Evolutionary conservation across 805 yeast genomes (phyloP).

Genomic region (Starmerella sirachaensis): DNA sequence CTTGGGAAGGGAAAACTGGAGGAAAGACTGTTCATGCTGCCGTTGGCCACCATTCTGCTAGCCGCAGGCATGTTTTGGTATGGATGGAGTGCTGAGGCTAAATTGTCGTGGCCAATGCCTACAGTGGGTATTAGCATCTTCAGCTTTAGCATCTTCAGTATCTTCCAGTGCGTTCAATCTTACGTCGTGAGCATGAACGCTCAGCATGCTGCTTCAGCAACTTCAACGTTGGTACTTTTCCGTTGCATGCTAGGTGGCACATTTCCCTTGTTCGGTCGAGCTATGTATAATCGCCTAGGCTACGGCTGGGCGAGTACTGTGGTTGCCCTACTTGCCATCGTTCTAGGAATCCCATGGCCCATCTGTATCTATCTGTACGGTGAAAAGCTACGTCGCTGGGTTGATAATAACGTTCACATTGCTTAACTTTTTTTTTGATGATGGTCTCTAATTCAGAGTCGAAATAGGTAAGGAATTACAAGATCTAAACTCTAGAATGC

Average conservation of each 20-base stretch:
- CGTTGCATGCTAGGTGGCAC: slow-evolving; percentile 57
- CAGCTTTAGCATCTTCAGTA: slow-evolving; percentile 47
- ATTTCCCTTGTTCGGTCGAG: slow-evolving; percentile 53
- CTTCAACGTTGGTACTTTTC: slow-evolving; percentile 56
- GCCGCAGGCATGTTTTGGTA: slow-evolving; percentile 56
- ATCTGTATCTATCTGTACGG: slow-evolving; percentile 46
- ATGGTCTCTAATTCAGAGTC: too few relatives aligned
- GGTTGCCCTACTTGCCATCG: slow-evolving; percentile 45
- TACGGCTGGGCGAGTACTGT: slow-evolving; percentile 64
- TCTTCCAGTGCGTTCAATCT: slow-evolving; percentile 54
- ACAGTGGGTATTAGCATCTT: slow-evolving; percentile 48
- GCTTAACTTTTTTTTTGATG: too few relatives aligned
- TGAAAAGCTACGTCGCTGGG: slow-evolving; percentile 46
- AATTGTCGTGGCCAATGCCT: slow-evolving; percentile 52
- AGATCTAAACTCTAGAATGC: too few relatives aligned
- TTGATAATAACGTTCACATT: slow-evolving; percentile 33
- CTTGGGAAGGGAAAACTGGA: slow-evolving; percentile 50
- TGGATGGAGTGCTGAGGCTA: slow-evolving; percentile 56
- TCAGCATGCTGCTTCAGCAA: slow-evolving; percentile 53
- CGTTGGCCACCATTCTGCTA: slow-evolving; percentile 39
- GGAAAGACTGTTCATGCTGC: slow-evolving; percentile 42
- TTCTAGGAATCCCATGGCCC: slow-evolving; percentile 54
- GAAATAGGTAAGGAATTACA: too few relatives aligned
- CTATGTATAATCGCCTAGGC: slow-evolving; percentile 45
- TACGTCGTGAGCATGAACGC: slow-evolving; percentile 65